These are phyloP conservation scores for Colletotrichum caudatum DNA, from an alignment of 2,329 filamentous ascomycete species.

Conservation along the genomic window DNA sequence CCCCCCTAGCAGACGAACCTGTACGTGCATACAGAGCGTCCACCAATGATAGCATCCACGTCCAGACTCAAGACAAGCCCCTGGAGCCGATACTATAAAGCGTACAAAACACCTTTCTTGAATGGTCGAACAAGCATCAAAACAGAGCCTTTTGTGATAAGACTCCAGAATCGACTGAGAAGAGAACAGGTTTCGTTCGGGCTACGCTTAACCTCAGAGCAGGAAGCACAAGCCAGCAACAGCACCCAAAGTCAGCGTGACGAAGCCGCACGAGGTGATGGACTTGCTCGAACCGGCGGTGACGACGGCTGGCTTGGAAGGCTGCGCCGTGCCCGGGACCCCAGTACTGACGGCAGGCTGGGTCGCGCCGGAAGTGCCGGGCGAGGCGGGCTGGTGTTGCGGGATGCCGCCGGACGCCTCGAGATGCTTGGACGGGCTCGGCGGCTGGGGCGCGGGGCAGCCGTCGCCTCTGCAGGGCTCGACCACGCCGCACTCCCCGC, in stretches of 20 bases:
- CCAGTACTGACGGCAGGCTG: background rate
- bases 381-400: background rate
- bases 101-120: background rate
- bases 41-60: background rate
- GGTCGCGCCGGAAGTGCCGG: background rate
- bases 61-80: background rate
- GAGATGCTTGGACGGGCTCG: constrained; percentile 20
- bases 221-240: background rate
- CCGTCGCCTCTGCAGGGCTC: constrained; percentile 46
- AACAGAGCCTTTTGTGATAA: background rate
- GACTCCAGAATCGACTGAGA: background rate
- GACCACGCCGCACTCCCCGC: constrained; percentile 48
- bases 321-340: too few relatives aligned
- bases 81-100: background rate
- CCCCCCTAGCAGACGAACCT: background rate
- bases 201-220: background rate
- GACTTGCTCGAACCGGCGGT: background rate
- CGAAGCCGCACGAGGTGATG: background rate
- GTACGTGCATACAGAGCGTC: background rate
- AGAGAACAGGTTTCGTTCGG: background rate
- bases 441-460: constrained; percentile 47
- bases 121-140: background rate
- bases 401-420: background rate
- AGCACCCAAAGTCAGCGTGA: background rate
- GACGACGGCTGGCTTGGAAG: background rate